Evolutionary conservation across 2,329 filamentous ascomycete species (phyloP), one percentile per base, ranked within the genome.

Genomic region (Pseudonectria buxi): DNA sequence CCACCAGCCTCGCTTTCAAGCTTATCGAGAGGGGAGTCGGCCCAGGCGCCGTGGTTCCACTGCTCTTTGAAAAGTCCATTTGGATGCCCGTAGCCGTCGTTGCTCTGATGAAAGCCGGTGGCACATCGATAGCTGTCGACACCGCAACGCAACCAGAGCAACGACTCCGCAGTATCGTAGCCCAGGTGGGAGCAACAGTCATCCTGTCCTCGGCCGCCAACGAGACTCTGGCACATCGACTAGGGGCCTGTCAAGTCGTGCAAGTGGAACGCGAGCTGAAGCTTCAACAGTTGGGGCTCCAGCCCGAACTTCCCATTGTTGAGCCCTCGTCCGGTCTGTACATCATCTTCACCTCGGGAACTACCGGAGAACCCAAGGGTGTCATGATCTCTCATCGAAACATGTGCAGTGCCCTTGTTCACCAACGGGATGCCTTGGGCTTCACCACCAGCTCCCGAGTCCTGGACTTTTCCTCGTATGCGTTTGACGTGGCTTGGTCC

Each of bases 61-160:
- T 62, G n/a, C 56, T 47, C 27, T 61, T 63, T 31, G 56, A 59
- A 18, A 63, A 62, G 40, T 61, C 57, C 3, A 47, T 44, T 26
- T 62, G 53, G 54, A 48, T 46, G 2, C 30, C 49, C 7, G 50
- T 61, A 2, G 50, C 53, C 2, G 53, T 59, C 41, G 39, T 63
- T 9, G 57, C 43, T 4, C 50, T 61, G 1, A 36, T 64, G 24
- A 61, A 59, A 35, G 53, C 58, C 26, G 59, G 58, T 10, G 55
- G 35, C 14, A 43, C 41, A 4, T 41, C 33, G 2, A 40, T 50
- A 3, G 28, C 36, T 12, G 22, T 50, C n/a, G 43, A 48, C 14
- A 25, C 25, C n/a, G n/a, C n/a, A n/a, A 33, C 34, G 13, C 37
- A 37, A 2, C 43, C 43, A 12, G 33, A 37, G 16, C 31, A 40